Base-by-base conservation (phyloP, 2,329 filamentous ascomycete genomes). In the Macroventuria anomochaeta region DNA sequence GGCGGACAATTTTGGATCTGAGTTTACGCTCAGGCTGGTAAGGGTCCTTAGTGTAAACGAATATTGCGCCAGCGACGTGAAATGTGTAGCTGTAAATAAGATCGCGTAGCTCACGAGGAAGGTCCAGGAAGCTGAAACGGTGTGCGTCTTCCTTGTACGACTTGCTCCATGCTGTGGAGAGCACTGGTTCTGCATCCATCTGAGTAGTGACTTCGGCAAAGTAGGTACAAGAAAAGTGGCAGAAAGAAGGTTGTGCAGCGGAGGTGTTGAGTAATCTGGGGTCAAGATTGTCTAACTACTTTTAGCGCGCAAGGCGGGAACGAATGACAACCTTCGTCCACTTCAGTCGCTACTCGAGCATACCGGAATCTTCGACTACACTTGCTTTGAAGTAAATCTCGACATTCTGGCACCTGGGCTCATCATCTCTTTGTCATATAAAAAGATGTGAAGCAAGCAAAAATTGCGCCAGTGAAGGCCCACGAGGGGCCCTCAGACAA, bases 91-190 rank as follows among this genome's bases (percentile, higher is more conserved):
- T 46, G 43, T 70, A 72, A 20, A 71, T 52, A 2, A 61, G 25
- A 39, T 72, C 67, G 17, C 70, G 53, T 5, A 73, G 43, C 37
- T 73, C 70, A n/a, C 65, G 63, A 2, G 70, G 69, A 1, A 73
- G 59, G 42, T 73, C 69, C 3, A 73, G 50, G 34, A 73, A 69
- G 31, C 68, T 59, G 1, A 60, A 37, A 17, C 29, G 51, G 11
- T 28, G 13, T 4, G 49, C 41, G 12, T 41, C 38, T 18, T 51
- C 41, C 49, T 68, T 70, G 15, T 37, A 43, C 1, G 69, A 71
- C 31, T 59, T 56, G 28, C 38, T 29, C 69, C 67, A 70, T 25
- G 53, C 44, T 12, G 61, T 52, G 3, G 49, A 48, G 3, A 41
- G n/a, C 12, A 40, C 20, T 32, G 23, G 37, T 12, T 17, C 55